phyloP scores from a whole-genome alignment of 345 rosid species.

The Cardamine resedifolia region DNA sequence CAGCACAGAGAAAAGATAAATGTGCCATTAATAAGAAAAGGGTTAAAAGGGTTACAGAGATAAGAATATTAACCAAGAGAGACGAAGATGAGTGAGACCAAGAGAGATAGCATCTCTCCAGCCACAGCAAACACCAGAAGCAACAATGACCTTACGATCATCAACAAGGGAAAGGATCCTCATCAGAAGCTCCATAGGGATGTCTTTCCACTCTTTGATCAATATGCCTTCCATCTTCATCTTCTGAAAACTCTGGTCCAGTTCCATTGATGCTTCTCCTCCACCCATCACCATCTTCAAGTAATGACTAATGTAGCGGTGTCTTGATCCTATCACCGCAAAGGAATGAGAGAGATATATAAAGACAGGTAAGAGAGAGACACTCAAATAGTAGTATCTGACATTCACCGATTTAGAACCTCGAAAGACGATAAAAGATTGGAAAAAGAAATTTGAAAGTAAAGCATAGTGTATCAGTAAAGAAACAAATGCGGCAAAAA shows the following conservation, averaged over 20 bases:
- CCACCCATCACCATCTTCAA: constrained; percentile 38
- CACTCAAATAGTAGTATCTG: neutral
- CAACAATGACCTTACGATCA: constrained; percentile 73
- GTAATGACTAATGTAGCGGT: constrained; percentile 5
- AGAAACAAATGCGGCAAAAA: constrained; percentile 1
- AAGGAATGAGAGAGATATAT: constrained; percentile 16
- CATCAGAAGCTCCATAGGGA: constrained; percentile 78
- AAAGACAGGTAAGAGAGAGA: neutral
- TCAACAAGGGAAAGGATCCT: constrained; percentile 70
- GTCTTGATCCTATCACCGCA: constrained; percentile 41
- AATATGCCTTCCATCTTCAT: constrained; percentile 52
- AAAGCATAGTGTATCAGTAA: neutral
- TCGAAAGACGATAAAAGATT: constrained; percentile 15
- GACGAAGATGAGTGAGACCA: constrained; percentile 78
- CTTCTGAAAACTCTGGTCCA: constrained; percentile 62
- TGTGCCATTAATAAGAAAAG: neutral
- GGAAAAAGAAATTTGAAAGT: neutral
- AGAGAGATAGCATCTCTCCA: constrained; percentile 88
- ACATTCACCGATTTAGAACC: constrained; percentile 19
- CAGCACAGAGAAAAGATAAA: constrained; percentile 1
- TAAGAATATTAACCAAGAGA: constrained; percentile 64
- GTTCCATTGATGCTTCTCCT: constrained; percentile 52
- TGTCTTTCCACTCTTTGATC: constrained; percentile 82
- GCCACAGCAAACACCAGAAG: constrained; percentile 85
- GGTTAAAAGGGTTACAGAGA: neutral